Percentiles rank a stretch among this genome's conserved stretches.
phyloP scores from a whole-genome alignment of 202 grass and related monocot genomes.

The Musa balbisiana region DNA sequence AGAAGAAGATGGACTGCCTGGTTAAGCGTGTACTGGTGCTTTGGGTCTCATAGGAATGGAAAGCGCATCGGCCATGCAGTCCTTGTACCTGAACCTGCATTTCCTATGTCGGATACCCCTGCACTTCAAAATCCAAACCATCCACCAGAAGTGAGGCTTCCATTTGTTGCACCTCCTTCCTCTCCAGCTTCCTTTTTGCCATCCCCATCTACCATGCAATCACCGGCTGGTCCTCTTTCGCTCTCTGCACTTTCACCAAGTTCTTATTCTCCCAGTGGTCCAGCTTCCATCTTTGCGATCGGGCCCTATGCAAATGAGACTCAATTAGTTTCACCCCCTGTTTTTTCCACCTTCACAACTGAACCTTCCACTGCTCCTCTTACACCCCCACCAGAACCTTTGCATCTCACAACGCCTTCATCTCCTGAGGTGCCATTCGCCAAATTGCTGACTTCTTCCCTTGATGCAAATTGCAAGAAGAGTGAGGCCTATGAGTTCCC shows the following conservation, averaged over 20 bases:
- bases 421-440: conserved; percentile 93
- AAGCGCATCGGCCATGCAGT: conserved; percentile 58
- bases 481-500: conserved; percentile 20
- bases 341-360: conserved; percentile 79
- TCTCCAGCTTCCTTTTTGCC: conserved; percentile 82
- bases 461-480: conserved; percentile 34
- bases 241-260: conserved; percentile 52
- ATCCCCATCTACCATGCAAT: conserved; percentile 57
- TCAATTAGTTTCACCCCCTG: conserved; percentile 78
- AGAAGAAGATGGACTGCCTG: conserved; percentile 76
- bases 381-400: conserved; percentile 79
- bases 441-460: conserved; percentile 57
- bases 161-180: conserved; percentile 77
- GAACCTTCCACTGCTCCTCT: conserved; percentile 91
- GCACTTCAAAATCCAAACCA: conserved; percentile 46
- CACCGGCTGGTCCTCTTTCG: conserved; percentile 43
- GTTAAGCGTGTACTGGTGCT: conserved; percentile 77
- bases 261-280: conserved; percentile 44
- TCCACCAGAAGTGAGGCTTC: conserved; percentile 36
- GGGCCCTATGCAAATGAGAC: conserved; percentile 95
- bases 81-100: conserved; percentile 53
- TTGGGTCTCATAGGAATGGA: conserved; percentile 69
- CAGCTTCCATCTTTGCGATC: conserved; percentile 69
- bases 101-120: conserved; percentile 45
- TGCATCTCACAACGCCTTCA: conserved; percentile 74